A percentile compares a stretch with the other conserved stretches of the same genome.
These are phyloP conservation scores for Aspergillus sp. DNA, from an alignment of 2,329 filamentous ascomycete species.

Conservation along the genomic window DNA sequence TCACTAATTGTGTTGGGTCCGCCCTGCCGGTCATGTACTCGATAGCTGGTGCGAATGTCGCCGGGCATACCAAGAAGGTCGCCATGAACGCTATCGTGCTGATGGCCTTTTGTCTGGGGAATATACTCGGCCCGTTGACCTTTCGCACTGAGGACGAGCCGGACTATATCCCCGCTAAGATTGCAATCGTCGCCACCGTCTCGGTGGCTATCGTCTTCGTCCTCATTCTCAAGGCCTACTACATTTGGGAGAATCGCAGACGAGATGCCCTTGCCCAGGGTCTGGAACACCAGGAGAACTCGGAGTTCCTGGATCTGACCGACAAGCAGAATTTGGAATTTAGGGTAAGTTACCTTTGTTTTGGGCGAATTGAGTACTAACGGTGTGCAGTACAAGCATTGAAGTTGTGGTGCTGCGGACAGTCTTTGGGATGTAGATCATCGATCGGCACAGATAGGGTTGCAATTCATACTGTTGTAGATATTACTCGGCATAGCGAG, in stretches of 20 bases:
- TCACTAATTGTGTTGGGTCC: conserved; percentile 39
- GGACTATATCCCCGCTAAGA: conserved; percentile 39
- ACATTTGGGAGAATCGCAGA: conserved; percentile 31
- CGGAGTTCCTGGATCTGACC: conserved; percentile 31
- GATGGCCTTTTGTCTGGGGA: conserved; percentile 42
- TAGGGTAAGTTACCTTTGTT: conserved; percentile 11
- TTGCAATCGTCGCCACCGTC: conserved; percentile 36
- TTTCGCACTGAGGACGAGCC: conserved; percentile 44
- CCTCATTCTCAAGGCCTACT: conserved; percentile 20
- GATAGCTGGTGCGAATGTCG: conserved; percentile 44
- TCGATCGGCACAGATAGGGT: no score
- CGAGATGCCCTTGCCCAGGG: conserved; percentile 20
- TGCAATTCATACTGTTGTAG: no score
- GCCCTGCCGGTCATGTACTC: conserved; percentile 40
- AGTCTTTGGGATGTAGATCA: neutral
- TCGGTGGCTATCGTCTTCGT: conserved; percentile 27
- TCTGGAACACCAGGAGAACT: conserved; percentile 20
- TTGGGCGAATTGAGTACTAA: neutral
- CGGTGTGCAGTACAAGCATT: conserved; percentile 7
- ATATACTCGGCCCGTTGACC: conserved; percentile 46
- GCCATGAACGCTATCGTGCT: conserved; percentile 48
- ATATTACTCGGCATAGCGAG: no score
- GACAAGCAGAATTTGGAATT: conserved; percentile 31
- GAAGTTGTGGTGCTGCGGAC: neutral
- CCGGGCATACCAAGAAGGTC: conserved; percentile 51